Base-by-base conservation (phyloP, 192 early-diverging fungal species). In the Coemansia sp. region DNA sequence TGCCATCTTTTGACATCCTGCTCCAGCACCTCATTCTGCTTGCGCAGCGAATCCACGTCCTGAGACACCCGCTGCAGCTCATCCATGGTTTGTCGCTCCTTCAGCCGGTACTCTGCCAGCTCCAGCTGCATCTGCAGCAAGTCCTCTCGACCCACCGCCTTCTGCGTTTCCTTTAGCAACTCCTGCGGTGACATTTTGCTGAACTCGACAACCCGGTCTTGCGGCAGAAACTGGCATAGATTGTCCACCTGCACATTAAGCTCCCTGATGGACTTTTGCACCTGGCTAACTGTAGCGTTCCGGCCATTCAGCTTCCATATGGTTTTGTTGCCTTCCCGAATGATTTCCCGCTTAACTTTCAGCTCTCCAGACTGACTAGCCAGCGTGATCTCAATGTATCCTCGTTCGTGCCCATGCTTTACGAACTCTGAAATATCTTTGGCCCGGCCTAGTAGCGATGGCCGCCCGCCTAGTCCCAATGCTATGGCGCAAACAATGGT, bases 181-280 rank as follows among this genome's bases (percentile, higher is more conserved):
- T 88, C 81, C 13, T 83, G 72, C 5, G 93, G 81, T 21, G 82
- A 76, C 84, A 98, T 84, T 79, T 89, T 85, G 5, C 94, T 92
- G 63, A 99, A 99, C 55, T 92, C 91, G 6, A 86, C 82, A 6
- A 99, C 96, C 49, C 84, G 81, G 70, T 99, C 96, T 64, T 99
- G 96, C 6, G 96, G 96, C 52, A 99, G 72, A 57, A 99, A 96
- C 74, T 97, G 95, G 69, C 96, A 99, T 42, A 99, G 69, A 59
- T 97, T 99, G 72, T 94, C 89, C 38, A 97, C 93, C 57, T 99
- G 94, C 50, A 99, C 89, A 50, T 89, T 82, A 50, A 96, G 70
- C 8, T 61, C 49, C 21, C 57, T 45, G 11, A 92, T 84, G 7
- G 68, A 80, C n/a, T 79, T 76, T 43, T 82, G 63, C 6, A 97